These are phyloP conservation scores for Candida tetrigidarum DNA, from an alignment of 1,139 yeast species.

Conservation along the genomic window DNA sequence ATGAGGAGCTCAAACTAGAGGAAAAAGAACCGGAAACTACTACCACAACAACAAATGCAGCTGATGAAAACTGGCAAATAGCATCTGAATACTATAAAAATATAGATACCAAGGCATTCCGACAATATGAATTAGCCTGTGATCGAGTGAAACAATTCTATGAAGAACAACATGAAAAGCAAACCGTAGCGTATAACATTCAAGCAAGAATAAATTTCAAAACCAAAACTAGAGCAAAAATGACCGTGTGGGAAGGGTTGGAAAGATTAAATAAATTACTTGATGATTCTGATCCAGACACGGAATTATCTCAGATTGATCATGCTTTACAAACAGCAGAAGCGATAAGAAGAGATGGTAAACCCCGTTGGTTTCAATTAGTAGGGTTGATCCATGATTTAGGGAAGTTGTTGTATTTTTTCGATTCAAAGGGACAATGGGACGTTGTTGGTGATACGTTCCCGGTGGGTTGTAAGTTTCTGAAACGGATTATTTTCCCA, in stretches of 20 bases:
- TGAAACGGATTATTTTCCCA: conserved; percentile 61
- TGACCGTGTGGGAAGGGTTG: conserved; percentile 76
- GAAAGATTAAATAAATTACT: conserved; percentile 62
- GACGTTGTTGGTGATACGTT: conserved; percentile 84
- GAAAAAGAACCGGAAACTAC: no score
- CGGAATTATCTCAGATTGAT: conserved; percentile 74
- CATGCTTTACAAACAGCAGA: conserved; percentile 81
- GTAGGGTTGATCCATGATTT: conserved; percentile 75
- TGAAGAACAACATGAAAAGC: conserved; percentile 69
- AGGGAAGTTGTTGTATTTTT: conserved; percentile 70
- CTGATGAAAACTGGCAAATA: conserved; percentile 23
- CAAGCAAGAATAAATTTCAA: conserved; percentile 75
- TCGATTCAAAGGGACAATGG: conserved; percentile 78
- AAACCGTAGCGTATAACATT: conserved; percentile 73
- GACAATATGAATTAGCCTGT: conserved; percentile 74
- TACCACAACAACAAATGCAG: conserved; percentile 1
- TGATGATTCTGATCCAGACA: conserved; percentile 78
- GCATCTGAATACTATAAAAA: conserved; percentile 38
- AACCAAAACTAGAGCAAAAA: conserved; percentile 63
- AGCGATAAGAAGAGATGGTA: conserved; percentile 67
- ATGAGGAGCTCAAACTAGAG: conserved; percentile 16
- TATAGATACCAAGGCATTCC: conserved; percentile 48
- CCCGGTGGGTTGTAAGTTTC: conserved; percentile 73
- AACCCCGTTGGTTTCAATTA: conserved; percentile 77
- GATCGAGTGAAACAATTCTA: conserved; percentile 70